Base-by-base conservation (phyloP, 257 asterid genomes). In the Przewalskia tangutica region DNA sequence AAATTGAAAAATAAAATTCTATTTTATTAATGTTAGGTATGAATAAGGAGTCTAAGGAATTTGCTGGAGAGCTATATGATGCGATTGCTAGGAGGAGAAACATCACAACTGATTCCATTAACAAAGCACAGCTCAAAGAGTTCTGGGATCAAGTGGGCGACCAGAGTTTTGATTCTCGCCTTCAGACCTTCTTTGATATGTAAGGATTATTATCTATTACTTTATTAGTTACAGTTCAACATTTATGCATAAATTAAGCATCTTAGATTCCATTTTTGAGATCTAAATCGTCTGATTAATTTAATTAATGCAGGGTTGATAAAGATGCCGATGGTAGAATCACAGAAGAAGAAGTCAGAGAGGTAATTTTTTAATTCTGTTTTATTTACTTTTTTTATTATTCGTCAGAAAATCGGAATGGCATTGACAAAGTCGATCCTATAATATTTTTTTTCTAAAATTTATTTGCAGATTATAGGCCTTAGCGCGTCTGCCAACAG, bases 121-220 rank as follows among this genome's bases (percentile, higher is more conserved):
- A 86, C 20, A 90, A 89, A 85, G 68, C 80, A 2, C 95, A 92
- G 87, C 86, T 94, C 59, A 89, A 81, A 75, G 98, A 92, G 10
- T 94, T 90, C 64, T 94, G 97, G 97, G 95, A 94, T 2, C 97
- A 92, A 85, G 82, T 94, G 48, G 85, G 94, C 0, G 97, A 94
- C 81, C 97, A 94, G 73, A 92, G 98, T 46, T 94, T 94, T 77
- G 98, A 94, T 84, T 89, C 92, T 58, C 87, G 98, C 4, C 98
- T 94, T 51, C 94, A 92, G 81, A 94, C 98, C 4, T 94, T 94
- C 84, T 94, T 94, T 65, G 98, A 94, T 89, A 94, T 94, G 98
- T 95, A 87, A 89, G 83, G 1, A 38, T n/a, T 48, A 48, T 10
- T 13, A 81, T 27, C 1, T 27, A 27, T 27, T 27, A 27, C 32